These are phyloP conservation scores for Phytophthora colocasiae DNA, from an alignment of 352 stramenopile species.

Conservation along the genomic window DNA sequence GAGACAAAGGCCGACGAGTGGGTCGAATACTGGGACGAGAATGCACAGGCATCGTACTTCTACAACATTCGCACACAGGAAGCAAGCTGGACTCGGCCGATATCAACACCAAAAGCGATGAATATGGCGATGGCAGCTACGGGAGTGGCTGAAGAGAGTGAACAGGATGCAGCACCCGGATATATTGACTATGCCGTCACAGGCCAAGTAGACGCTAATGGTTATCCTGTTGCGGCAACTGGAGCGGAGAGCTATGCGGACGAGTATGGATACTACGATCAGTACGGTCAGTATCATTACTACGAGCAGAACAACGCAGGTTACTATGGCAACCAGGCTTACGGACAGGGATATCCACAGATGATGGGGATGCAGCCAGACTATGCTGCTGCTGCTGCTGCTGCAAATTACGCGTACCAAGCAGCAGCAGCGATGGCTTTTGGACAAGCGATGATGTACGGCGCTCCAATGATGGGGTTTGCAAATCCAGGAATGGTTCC, in stretches of 20 bases:
- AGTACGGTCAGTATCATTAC: slow-evolving; percentile 84
- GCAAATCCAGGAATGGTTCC: slow-evolving; percentile 32
- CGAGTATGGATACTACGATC: slow-evolving; percentile 85
- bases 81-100: slow-evolving; percentile 82
- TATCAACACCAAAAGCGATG: slow-evolving; percentile 47
- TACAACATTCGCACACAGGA: slow-evolving; percentile 91
- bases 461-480: slow-evolving; percentile 48
- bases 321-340: slow-evolving; percentile 39
- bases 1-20: slow-evolving; percentile 63
- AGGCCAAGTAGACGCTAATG: slow-evolving; percentile 37
- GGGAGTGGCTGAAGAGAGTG: slow-evolving; percentile 15
- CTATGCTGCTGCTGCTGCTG: slow-evolving; percentile 51
- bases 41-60: slow-evolving; percentile 88
- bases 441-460: slow-evolving; percentile 52
- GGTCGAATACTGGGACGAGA: slow-evolving; percentile 93
- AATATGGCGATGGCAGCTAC: slow-evolving; percentile 48
- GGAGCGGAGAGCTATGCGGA: slow-evolving; percentile 59
- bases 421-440: slow-evolving; percentile 67
- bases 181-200: slow-evolving; percentile 58
- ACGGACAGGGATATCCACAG: slow-evolving; percentile 32
- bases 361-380: slow-evolving; percentile 54
- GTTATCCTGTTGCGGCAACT: slow-evolving; percentile 31
- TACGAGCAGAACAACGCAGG: slow-evolving; percentile 62
- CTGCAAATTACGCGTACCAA: slow-evolving; percentile 67
- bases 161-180: slow-evolving; percentile 15